A percentile compares a stretch with the other conserved stretches of the same genome.
Conservation (phyloP, 2,329 filamentous ascomycete species). For the Leptographium procerum region DNA sequence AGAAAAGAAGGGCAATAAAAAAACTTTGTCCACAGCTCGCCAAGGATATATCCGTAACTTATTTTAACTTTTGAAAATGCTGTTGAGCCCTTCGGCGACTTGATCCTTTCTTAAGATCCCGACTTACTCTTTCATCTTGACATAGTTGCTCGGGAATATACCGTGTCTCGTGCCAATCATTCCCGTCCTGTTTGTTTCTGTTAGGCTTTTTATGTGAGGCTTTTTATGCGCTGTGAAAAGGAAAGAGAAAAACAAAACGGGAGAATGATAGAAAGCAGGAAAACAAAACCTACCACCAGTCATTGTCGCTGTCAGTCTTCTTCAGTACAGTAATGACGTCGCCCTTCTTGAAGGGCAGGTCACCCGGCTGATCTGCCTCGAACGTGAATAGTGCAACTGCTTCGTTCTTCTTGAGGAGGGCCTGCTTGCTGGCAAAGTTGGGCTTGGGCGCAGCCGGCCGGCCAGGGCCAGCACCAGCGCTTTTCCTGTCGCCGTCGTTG, state of each 20-base stretch:
- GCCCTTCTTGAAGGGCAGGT: conserved; percentile 93
- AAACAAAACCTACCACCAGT: conserved; percentile 66
- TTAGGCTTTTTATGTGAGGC: conserved; percentile 10
- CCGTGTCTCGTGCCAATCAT: conserved; percentile 74
- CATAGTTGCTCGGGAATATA: conserved; percentile 82
- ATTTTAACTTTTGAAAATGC: background rate
- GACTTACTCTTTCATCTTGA: conserved; percentile 48
- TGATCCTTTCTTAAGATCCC: background rate
- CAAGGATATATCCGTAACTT: conserved; percentile 1
- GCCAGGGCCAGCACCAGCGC: conserved; percentile 43
- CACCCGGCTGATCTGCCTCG: conserved; percentile 83
- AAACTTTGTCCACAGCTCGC: background rate
- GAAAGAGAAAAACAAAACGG: conserved; percentile 13
- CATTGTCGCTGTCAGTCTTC: conserved; percentile 83
- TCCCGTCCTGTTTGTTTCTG: conserved; percentile 57
- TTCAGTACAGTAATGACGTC: conserved; percentile 92
- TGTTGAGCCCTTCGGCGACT: background rate
- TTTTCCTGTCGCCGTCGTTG: conserved; percentile 27
- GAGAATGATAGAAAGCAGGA: conserved; percentile 25
- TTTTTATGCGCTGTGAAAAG: background rate
- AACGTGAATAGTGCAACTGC: conserved; percentile 89
- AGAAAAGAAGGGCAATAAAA: background rate
- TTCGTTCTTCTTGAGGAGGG: conserved; percentile 57
- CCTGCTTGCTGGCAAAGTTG: conserved; percentile 54
- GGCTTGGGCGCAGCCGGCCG: conserved; percentile 85